These are phyloP conservation scores for Trypanosoma cruzi DNA, from an alignment of 208 protist genomes.

Conservation along the genomic window DNA sequence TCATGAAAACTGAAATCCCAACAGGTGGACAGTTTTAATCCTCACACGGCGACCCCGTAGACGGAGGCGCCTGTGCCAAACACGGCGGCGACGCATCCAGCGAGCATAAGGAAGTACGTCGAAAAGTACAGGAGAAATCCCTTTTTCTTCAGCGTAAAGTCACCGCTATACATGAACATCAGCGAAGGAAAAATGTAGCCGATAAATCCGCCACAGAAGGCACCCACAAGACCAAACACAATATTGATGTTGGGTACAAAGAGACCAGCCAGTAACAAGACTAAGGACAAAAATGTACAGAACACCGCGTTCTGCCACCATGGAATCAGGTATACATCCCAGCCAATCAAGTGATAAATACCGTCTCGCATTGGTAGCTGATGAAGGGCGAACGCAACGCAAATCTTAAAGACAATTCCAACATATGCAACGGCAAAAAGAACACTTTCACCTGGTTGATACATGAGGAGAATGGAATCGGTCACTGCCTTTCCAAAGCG, in stretches of 20 bases:
- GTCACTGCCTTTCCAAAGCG: conserved; percentile 27
- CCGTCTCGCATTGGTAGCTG: conserved; percentile 23
- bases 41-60: conserved; percentile 30
- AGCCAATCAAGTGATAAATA: conserved; percentile 35
- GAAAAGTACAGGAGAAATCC: conserved; percentile 40
- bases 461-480: conserved; percentile 36
- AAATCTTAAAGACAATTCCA: conserved; percentile 37
- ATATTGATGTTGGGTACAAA: conserved; percentile 75
- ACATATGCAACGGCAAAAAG: conserved; percentile 28
- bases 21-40: background rate
- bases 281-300: conserved; percentile 32
- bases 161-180: conserved; percentile 65
- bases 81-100: conserved; percentile 43
- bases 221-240: conserved; percentile 66
- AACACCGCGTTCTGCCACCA: conserved; percentile 53
- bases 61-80: conserved; percentile 65
- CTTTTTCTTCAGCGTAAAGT: conserved; percentile 38
- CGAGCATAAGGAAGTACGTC: conserved; percentile 57
- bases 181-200: conserved; percentile 70
- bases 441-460: conserved; percentile 19
- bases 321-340: conserved; percentile 49
- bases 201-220: conserved; percentile 58
- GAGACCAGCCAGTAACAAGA: conserved; percentile 53
- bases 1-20: no score
- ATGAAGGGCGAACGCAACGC: conserved; percentile 31